These are phyloP conservation scores for Pyrenophora graminea DNA, from an alignment of 2,329 filamentous ascomycete species.

Conservation along the genomic window DNA sequence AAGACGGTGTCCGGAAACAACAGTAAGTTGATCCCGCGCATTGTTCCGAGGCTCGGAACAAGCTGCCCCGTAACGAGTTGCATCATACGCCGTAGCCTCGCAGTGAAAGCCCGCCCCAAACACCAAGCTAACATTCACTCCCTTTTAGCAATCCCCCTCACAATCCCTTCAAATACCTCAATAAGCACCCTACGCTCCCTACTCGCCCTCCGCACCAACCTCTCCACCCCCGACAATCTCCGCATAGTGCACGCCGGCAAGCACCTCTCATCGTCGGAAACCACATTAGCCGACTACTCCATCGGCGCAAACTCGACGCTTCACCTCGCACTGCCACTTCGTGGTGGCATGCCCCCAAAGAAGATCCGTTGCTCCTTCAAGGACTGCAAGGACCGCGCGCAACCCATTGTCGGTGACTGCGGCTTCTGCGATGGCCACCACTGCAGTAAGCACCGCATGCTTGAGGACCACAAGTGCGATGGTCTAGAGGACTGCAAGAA, in stretches of 20 bases:
- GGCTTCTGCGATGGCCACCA: constrained; percentile 92
- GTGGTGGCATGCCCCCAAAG: constrained; percentile 64
- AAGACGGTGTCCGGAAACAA: constrained; percentile 60
- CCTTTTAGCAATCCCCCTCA: constrained; percentile 59
- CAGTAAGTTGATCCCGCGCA: constrained; percentile 52
- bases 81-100: background rate
- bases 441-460: constrained; percentile 90
- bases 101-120: background rate
- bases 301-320: constrained; percentile 57
- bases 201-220: constrained; percentile 61
- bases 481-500: constrained; percentile 97
- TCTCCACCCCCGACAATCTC: constrained; percentile 53
- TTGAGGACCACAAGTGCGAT: constrained; percentile 92
- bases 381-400: constrained; percentile 83
- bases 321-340: constrained; percentile 61
- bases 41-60: constrained; percentile 23
- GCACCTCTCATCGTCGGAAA: constrained; percentile 53
- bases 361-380: constrained; percentile 87
- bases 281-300: constrained; percentile 54
- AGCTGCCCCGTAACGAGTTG: background rate
- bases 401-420: constrained; percentile 95
- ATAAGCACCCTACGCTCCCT: constrained; percentile 61
- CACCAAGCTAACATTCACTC: constrained; percentile 19
- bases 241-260: constrained; percentile 63
- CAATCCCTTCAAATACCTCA: constrained; percentile 58